These are phyloP conservation scores for Rhodamnia rubescens DNA, from an alignment of 345 rosid genomes.

Conservation along the genomic window DNA sequence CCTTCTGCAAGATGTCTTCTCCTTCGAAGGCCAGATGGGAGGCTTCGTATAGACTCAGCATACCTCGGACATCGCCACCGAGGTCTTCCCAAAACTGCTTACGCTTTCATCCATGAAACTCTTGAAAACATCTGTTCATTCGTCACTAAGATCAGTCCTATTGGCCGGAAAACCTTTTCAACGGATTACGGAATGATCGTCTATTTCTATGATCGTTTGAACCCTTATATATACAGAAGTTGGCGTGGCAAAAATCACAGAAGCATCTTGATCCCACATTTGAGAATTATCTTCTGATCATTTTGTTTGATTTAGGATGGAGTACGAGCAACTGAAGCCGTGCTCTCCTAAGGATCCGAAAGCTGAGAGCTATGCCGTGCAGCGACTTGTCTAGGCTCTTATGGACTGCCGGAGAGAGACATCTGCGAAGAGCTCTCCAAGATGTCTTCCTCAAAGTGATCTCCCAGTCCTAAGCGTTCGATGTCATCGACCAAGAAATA, in stretches of 20 bases:
- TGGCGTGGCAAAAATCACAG: neutral
- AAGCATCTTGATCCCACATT: neutral
- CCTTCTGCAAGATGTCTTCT: constrained; percentile 18
- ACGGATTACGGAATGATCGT: neutral
- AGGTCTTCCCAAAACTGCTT: neutral
- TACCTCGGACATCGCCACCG: constrained; percentile 4
- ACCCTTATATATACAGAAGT: neutral
- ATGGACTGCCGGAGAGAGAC: neutral
- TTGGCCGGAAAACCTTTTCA: too few species aligned
- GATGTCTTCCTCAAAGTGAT: constrained; percentile 22
- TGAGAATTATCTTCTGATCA: neutral
- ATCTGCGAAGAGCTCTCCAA: constrained; percentile 3
- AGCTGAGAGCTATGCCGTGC: constrained; percentile 21
- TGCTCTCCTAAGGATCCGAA: constrained; percentile 35
- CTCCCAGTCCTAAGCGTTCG: constrained; percentile 23
- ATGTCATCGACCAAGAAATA: constrained; percentile 31
- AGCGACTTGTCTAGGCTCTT: constrained; percentile 1
- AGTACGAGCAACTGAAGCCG: constrained; percentile 28
- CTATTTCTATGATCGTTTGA: neutral
- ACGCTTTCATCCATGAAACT: constrained; percentile 11
- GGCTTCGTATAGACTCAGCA: constrained; percentile 28
- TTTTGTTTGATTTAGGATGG: neutral
- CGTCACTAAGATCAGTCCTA: neutral
- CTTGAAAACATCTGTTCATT: constrained; percentile 15
- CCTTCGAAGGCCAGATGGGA: constrained; percentile 15